Conservation (phyloP, 1,284 basidiomycete genomes). For the Lentinula novae-zelandiae region DNA sequence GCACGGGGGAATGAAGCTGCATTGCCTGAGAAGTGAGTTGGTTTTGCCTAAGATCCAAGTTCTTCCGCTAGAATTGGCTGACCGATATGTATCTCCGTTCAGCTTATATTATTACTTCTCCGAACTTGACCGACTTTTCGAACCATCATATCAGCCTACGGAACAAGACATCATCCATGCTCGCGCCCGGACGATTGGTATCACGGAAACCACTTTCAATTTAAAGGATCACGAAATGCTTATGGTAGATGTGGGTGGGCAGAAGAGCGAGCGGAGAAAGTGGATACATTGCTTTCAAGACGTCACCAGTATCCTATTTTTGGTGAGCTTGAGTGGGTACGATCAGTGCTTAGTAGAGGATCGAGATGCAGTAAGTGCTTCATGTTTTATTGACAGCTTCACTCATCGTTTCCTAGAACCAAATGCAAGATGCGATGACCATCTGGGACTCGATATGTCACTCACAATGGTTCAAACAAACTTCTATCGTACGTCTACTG, state of each 20-base stretch:
- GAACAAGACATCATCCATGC: constrained; percentile 76
- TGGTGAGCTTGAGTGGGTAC: constrained; percentile 73
- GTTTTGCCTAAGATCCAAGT: neutral
- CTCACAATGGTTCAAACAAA: constrained; percentile 77
- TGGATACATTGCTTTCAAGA: constrained; percentile 74
- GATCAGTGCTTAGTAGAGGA: constrained; percentile 86
- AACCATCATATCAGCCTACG: constrained; percentile 55
- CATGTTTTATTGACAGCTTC: neutral
- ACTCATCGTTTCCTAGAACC: constrained; percentile 45
- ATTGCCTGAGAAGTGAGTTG: constrained; percentile 68
- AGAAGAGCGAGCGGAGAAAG: constrained; percentile 74
- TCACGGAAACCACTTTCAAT: constrained; percentile 79
- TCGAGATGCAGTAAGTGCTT: constrained; percentile 59
- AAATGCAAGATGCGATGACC: constrained; percentile 85
- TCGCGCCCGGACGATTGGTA: constrained; percentile 77
- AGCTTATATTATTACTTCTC: constrained; percentile 62
- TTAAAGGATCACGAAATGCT: constrained; percentile 58
- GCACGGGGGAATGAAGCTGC: constrained; percentile 68
- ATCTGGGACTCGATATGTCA: constrained; percentile 84
- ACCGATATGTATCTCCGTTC: neutral
- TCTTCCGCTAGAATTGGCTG: constrained; percentile 1
- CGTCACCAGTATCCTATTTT: constrained; percentile 71
- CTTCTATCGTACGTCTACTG: constrained; percentile 57
- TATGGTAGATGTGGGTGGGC: constrained; percentile 78
- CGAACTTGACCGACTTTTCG: constrained; percentile 65